A percentile compares a stretch with the other conserved stretches of the same genome.
phyloP scores from a whole-genome alignment of 441 rosid species.

The Raphanus hybrid region DNA sequence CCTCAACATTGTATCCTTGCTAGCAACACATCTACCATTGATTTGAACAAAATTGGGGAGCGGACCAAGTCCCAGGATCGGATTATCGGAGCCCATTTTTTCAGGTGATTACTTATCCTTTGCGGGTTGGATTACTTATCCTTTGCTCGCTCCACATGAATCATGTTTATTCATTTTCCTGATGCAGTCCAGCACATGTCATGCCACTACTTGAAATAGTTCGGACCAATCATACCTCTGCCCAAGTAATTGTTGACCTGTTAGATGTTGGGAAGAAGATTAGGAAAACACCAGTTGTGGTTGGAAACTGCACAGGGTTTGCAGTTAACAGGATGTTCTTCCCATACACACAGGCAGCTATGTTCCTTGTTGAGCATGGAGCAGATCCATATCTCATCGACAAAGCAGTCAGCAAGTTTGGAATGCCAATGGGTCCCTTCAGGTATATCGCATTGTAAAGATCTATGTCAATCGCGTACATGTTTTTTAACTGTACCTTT shows the following conservation, averaged over 20 bases:
- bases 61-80: slow-evolving; percentile 4
- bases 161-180: slow-evolving; percentile 30
- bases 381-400: slow-evolving; percentile 83
- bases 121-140: neutral
- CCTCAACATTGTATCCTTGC: slow-evolving; percentile 5
- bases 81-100: slow-evolving; percentile 2
- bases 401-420: slow-evolving; percentile 80
- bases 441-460: slow-evolving; percentile 49
- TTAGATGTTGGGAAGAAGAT: slow-evolving; percentile 80
- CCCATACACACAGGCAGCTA: slow-evolving; percentile 87
- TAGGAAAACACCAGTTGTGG: slow-evolving; percentile 79
- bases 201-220: slow-evolving; percentile 98
- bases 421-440: slow-evolving; percentile 99
- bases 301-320: slow-evolving; percentile 98
- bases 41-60: neutral
- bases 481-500: slow-evolving; percentile 7
- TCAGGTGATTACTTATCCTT: neutral
- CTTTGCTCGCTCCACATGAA: neutral
- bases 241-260: slow-evolving; percentile 90
- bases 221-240: slow-evolving; percentile 84
- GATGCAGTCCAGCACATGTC: slow-evolving; percentile 93
- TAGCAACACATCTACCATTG: slow-evolving; percentile 5
- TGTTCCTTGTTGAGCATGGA: slow-evolving; percentile 84
- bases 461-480: slow-evolving; percentile 13
- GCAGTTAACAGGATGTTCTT: slow-evolving; percentile 98